A percentile compares a stretch with the other conserved stretches of the same genome.
Evolutionary conservation across 257 asterid species (phyloP).

Genomic region (Ocimum tenuiflorum): DNA sequence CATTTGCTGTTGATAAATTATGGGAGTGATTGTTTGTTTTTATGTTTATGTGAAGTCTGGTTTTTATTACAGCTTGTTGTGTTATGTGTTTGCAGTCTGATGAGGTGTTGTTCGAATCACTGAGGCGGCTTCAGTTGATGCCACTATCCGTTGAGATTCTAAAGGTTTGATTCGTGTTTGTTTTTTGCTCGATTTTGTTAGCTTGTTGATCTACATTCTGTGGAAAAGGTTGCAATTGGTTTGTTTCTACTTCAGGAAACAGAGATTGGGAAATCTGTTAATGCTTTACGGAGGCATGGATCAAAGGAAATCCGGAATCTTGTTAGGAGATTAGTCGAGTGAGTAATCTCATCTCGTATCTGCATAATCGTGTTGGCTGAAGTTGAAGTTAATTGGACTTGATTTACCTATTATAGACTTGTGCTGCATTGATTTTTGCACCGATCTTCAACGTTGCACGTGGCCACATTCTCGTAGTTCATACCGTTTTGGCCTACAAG

Average conservation of each 20-base stretch:
- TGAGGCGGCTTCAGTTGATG: slow-evolving; percentile 63
- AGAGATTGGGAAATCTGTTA: slow-evolving; percentile 59
- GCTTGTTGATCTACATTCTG: not conserved
- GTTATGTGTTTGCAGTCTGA: slow-evolving; percentile 35
- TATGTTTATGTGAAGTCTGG: not conserved
- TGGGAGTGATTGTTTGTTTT: slow-evolving; percentile 17
- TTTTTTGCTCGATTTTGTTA: not conserved
- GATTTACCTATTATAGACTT: not conserved
- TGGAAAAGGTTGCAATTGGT: not conserved
- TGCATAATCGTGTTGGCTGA: not conserved
- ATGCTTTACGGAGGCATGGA: slow-evolving; percentile 39
- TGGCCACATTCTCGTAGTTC: too few species aligned
- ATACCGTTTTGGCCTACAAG: too few species aligned
- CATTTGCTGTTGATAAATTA: not conserved
- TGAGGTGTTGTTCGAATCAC: slow-evolving; percentile 42
- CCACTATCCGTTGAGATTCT: slow-evolving; percentile 52
- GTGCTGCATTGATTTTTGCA: not conserved
- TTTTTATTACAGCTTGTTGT: slow-evolving; percentile 10
- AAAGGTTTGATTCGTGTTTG: slow-evolving; percentile 40
- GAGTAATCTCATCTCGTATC: slow-evolving; percentile 20
- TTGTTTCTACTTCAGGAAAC: slow-evolving; percentile 42
- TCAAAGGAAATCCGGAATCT: slow-evolving; percentile 51
- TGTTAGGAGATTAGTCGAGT: slow-evolving; percentile 48
- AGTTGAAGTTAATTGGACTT: not conserved
- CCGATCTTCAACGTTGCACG: too few species aligned